Evolutionary conservation across 805 yeast genomes (phyloP), one percentile per base, ranked within the genome.

Genomic region (Metschnikowia lachancei): DNA sequence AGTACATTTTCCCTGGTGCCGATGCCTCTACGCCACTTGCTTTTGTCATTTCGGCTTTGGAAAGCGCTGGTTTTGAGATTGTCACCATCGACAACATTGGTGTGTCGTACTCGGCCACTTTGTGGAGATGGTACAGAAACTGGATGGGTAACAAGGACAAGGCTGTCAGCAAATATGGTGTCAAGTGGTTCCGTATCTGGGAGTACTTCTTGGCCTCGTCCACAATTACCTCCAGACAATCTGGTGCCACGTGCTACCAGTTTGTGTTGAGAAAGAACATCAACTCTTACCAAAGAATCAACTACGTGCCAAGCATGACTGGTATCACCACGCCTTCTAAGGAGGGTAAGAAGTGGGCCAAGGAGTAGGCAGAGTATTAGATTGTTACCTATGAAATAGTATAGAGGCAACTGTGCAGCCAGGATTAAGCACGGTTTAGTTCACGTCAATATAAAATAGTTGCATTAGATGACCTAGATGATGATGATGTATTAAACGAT

Each of bases 1-100:
- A 87, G 76, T 89, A 87, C 70, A 85, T 89, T 64, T 89, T 89
- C 88, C 96, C 97, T 36, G 97, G 97, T 70, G 96, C 96, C 43
- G 97, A 89, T 72, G 96, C 96, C 39, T 87, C 95, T 6, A 90
- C 97, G 47, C 97, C 97, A 32, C 78, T 90, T 58, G 88, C 88
- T 50, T 90, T 87, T 62, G 92, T 88, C 53, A 75, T 83, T 50
- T 78, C 85, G 52, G 73, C 78, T 52, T 78, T 89, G 63, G 97
- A 89, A 73, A 83, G 81, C 33, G 81, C 85, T 48, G 96, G 96
- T 2, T 89, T 89, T 63, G 97, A 89, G 74, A 80, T 87, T 56
- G 90, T 83, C 43, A 75, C 85, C 36, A 70, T 87, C 49, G 97
- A 89, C 67, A 89, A 86, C 69, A 86, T 89, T 59, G 97, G 97